Percentiles rank a stretch among this genome's conserved stretches.
phyloP scores from a whole-genome alignment of 176 grass and related monocot genomes.

The Musa itinerans region DNA sequence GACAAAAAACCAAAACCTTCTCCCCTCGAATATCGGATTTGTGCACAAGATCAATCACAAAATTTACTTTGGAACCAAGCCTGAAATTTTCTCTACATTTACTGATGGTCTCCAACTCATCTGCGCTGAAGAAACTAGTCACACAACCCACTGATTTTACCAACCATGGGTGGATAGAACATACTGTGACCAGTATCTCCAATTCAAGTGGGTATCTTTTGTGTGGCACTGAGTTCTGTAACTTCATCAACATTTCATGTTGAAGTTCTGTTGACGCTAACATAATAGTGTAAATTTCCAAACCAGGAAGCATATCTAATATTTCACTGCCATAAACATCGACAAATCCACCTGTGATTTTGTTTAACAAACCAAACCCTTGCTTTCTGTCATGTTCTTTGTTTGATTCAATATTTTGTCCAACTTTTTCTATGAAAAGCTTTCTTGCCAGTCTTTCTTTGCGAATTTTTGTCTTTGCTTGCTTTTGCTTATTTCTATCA shows the following conservation, averaged over 20 bases:
- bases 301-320: slow-evolving; percentile 53
- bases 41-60: slow-evolving; percentile 72
- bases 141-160: slow-evolving; percentile 41
- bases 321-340: slow-evolving; percentile 59
- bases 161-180: slow-evolving; percentile 76
- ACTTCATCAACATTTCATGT: slow-evolving; percentile 41
- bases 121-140: slow-evolving; percentile 39
- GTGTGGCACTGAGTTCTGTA: slow-evolving; percentile 21
- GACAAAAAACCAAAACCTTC: slow-evolving; percentile 82
- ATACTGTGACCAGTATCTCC: slow-evolving; percentile 61
- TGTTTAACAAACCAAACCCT: slow-evolving; percentile 56
- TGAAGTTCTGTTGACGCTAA: slow-evolving; percentile 55
- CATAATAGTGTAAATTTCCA: slow-evolving; percentile 64
- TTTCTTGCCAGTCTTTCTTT: slow-evolving; percentile 49
- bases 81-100: slow-evolving; percentile 21
- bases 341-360: slow-evolving; percentile 57
- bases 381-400: slow-evolving; percentile 31
- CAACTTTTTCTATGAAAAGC: slow-evolving; percentile 69
- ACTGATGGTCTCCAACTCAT: slow-evolving; percentile 35
- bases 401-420: slow-evolving; percentile 61
- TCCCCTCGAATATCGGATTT: slow-evolving; percentile 63
- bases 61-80: slow-evolving; percentile 60
- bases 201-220: slow-evolving; percentile 50
- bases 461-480: slow-evolving; percentile 26
- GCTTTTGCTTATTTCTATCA: slow-evolving; percentile 23